These are phyloP conservation scores for Epichloe glyceriae DNA, from an alignment of 2,329 filamentous ascomycete species.

Conservation along the genomic window DNA sequence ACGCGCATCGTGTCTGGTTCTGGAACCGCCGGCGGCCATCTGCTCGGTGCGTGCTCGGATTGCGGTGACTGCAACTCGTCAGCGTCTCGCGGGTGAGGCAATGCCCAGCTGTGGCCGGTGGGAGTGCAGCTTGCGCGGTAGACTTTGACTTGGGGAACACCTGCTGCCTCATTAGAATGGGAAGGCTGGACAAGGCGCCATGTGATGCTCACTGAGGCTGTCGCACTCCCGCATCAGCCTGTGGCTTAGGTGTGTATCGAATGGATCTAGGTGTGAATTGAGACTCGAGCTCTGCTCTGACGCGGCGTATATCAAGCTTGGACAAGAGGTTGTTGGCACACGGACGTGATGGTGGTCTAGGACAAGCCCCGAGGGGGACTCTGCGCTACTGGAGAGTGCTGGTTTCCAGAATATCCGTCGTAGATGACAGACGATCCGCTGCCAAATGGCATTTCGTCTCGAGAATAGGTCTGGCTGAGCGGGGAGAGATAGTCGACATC, in stretches of 20 bases:
- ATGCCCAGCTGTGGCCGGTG: slow-evolving; percentile 33
- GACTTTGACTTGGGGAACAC: slow-evolving; percentile 38
- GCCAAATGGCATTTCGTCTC: slow-evolving; percentile 44
- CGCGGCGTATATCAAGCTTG: slow-evolving; percentile 46
- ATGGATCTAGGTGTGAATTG: slow-evolving; percentile 44
- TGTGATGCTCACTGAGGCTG: slow-evolving; percentile 36
- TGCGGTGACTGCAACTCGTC: slow-evolving; percentile 33
- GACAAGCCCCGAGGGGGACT: slow-evolving; percentile 43
- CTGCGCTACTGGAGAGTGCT: slow-evolving; percentile 40
- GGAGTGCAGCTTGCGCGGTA: slow-evolving; percentile 39
- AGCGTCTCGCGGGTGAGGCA: slow-evolving; percentile 22
- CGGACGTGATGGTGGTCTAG: slow-evolving; percentile 35
- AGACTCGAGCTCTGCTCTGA: slow-evolving; percentile 49
- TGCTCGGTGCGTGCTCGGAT: slow-evolving; percentile 31
- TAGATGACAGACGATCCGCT: slow-evolving; percentile 45
- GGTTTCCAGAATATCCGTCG: slow-evolving; percentile 36
- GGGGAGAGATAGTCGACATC: slow-evolving; percentile 52
- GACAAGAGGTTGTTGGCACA: slow-evolving; percentile 46
- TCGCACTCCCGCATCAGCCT: slow-evolving; percentile 43
- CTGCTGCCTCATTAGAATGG: slow-evolving; percentile 27
- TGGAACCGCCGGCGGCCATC: slow-evolving; percentile 31
- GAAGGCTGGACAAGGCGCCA: slow-evolving; percentile 21
- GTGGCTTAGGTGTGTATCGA: slow-evolving; percentile 40
- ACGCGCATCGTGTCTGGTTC: slow-evolving; percentile 35
- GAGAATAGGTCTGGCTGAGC: slow-evolving; percentile 41